Evolutionary conservation across 1,284 basidiomycete species (phyloP).

Genomic region (Malassezia yamatoensis): DNA sequence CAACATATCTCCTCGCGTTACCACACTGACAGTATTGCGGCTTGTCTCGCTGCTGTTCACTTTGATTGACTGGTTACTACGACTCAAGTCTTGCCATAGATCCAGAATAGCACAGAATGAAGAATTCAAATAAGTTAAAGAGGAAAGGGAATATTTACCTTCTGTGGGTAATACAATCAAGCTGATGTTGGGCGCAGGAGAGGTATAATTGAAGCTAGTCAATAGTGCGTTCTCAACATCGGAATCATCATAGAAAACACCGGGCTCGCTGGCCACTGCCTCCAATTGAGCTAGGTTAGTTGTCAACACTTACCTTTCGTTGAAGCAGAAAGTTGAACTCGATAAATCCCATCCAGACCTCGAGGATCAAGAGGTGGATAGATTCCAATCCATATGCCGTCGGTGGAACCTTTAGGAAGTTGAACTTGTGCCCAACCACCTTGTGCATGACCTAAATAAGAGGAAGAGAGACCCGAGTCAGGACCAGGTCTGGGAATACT

Average conservation of each 20-base stretch:
- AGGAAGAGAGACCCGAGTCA: conserved; percentile 8
- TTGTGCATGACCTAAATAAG: conserved; percentile 21
- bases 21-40: conserved; percentile 20
- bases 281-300: conserved; percentile 22
- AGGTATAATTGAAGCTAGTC: conserved; percentile 39
- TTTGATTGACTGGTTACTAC: conserved; percentile 7
- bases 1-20: conserved; percentile 11
- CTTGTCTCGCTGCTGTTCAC: conserved; percentile 33
- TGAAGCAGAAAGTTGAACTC: conserved; percentile 24
- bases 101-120: conserved; percentile 45
- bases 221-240: conserved; percentile 42
- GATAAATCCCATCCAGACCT: conserved; percentile 21
- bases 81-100: conserved; percentile 19
- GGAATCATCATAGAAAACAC: conserved; percentile 41
- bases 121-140: conserved; percentile 35
- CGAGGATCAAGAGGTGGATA: conserved; percentile 32
- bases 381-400: conserved; percentile 34
- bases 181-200: conserved; percentile 27
- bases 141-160: conserved; percentile 24
- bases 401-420: conserved; percentile 20
- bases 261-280: conserved; percentile 20
- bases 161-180: conserved; percentile 37
- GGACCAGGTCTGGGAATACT: conserved; percentile 23
- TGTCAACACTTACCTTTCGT: conserved; percentile 2
- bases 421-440: conserved; percentile 31